Conservation (phyloP, 108 stramenopile species). For the Nitzschia sp. region DNA sequence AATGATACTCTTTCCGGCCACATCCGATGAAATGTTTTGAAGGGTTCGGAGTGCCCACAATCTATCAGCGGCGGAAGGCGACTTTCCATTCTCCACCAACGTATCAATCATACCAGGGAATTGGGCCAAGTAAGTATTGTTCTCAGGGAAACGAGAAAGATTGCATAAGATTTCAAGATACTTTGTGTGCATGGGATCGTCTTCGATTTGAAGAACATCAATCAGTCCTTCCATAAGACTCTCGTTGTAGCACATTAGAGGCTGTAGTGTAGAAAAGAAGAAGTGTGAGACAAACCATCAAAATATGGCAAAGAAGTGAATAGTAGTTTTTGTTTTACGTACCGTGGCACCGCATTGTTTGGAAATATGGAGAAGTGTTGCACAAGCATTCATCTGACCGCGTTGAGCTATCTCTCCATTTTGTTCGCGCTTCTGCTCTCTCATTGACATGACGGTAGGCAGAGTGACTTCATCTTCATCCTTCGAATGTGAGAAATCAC, state of each 20-base stretch:
- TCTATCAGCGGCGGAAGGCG: slow-evolving; percentile 50
- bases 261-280: slow-evolving; percentile 13
- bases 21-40: slow-evolving; percentile 76
- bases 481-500: slow-evolving; percentile 7
- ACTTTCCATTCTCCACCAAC: slow-evolving; percentile 47
- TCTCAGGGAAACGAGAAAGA: slow-evolving; percentile 72
- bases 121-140: slow-evolving; percentile 48
- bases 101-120: slow-evolving; percentile 52
- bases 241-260: slow-evolving; percentile 40
- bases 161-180: slow-evolving; percentile 84
- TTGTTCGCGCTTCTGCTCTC: slow-evolving; percentile 46
- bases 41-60: slow-evolving; percentile 66
- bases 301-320: neutral
- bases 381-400: slow-evolving; percentile 74
- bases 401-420: slow-evolving; percentile 40
- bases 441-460: slow-evolving; percentile 44
- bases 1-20: slow-evolving; percentile 55
- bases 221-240: slow-evolving; percentile 48
- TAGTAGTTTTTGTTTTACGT: slow-evolving; percentile 24
- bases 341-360: slow-evolving; percentile 73
- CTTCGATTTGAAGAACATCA: slow-evolving; percentile 38
- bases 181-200: slow-evolving; percentile 73
- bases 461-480: slow-evolving; percentile 3
- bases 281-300: neutral
- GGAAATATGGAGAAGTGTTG: slow-evolving; percentile 74